A percentile compares a stretch with the other conserved stretches of the same genome.
Conservation (phyloP, 495 filamentous ascomycete species). For the Astrothelium subdiscretum region DNA sequence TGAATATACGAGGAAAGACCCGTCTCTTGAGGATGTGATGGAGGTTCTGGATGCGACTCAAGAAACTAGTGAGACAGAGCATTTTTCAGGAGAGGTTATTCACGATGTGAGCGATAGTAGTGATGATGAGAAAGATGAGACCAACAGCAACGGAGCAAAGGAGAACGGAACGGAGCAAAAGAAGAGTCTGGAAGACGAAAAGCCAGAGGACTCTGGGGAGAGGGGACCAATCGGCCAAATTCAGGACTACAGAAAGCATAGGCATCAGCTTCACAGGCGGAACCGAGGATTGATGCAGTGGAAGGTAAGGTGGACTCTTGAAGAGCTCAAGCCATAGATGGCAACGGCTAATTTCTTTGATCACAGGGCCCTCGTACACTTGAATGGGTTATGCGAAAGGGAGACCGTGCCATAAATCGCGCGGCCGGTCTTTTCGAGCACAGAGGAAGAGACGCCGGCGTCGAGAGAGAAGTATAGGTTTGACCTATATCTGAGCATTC, state of each 20-base stretch:
- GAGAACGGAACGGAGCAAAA: slow-evolving; percentile 3
- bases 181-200: slow-evolving; percentile 18
- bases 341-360: neutral
- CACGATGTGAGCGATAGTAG: slow-evolving; percentile 18
- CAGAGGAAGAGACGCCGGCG: slow-evolving; percentile 27
- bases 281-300: slow-evolving; percentile 38
- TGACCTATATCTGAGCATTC: neutral
- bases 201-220: slow-evolving; percentile 18
- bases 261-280: slow-evolving; percentile 30
- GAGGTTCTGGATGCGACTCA: slow-evolving; percentile 51
- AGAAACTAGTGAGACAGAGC: slow-evolving; percentile 28
- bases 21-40: slow-evolving; percentile 43
- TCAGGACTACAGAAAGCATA: slow-evolving; percentile 32
- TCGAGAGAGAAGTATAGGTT: slow-evolving; percentile 34
- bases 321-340: neutral
- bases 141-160: slow-evolving; percentile 6
- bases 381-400: slow-evolving; percentile 30
- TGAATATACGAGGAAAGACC: slow-evolving; percentile 37
- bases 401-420: slow-evolving; percentile 26
- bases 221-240: slow-evolving; percentile 32
- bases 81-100: neutral
- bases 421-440: slow-evolving; percentile 27
- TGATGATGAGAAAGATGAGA: slow-evolving; percentile 12
- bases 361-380: slow-evolving; percentile 28
- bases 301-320: slow-evolving; percentile 21